phyloP scores from a whole-genome alignment of 148 eudicot species.

The Arbutus unedo region DNA sequence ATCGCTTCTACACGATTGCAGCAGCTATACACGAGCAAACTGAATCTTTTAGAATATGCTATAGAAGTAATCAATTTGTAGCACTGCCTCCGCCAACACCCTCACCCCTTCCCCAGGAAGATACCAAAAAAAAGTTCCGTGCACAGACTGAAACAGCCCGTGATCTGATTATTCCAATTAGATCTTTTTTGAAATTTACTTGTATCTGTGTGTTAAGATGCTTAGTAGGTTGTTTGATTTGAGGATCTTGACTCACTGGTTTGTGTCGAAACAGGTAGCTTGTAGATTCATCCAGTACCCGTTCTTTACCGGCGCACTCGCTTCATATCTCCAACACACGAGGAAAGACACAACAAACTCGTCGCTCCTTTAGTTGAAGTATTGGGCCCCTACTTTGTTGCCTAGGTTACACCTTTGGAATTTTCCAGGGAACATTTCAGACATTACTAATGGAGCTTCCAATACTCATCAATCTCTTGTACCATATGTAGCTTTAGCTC shows the following conservation, averaged over 20 bases:
- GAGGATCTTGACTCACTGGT: background rate
- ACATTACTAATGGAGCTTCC: constrained; percentile 9
- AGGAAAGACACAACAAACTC: no score
- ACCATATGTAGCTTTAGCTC: constrained; percentile 21
- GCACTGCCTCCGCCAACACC: background rate
- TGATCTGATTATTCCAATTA: background rate
- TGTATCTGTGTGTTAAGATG: background rate
- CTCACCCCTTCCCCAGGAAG: background rate
- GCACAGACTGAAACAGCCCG: background rate
- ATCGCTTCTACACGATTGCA: background rate
- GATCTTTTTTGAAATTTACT: background rate
- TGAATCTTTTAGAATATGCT: background rate
- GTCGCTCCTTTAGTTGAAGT: no score
- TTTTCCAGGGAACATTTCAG: background rate
- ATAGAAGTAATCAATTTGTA: background rate
- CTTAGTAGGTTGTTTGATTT: background rate
- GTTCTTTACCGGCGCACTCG: no score
- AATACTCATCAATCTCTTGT: constrained; percentile 10
- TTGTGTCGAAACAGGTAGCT: constrained; percentile 12
- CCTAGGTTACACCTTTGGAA: background rate
- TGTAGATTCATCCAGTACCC: no score
- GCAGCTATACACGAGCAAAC: background rate
- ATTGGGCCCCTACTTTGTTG: no score
- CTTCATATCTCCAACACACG: no score
- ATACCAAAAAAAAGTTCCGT: background rate